A percentile compares a stretch with the other conserved stretches of the same genome.
Conservation (phyloP, 495 filamentous ascomycete species). For the Penicillium psychrofluorescens region DNA sequence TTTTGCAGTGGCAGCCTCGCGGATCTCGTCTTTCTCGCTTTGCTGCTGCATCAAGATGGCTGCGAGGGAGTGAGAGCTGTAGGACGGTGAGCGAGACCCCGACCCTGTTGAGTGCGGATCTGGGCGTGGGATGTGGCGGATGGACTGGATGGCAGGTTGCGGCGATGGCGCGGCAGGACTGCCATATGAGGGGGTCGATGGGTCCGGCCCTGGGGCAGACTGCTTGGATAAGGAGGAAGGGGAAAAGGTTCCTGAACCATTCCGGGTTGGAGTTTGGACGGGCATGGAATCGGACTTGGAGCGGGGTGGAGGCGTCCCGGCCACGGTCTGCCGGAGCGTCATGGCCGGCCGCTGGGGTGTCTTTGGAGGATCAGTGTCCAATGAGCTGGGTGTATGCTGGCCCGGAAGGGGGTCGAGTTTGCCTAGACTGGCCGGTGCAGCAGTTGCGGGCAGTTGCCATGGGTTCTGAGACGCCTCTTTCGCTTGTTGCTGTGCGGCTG, state of each 20-base stretch:
- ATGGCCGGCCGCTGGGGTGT: constrained; percentile 42
- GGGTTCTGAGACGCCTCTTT: constrained; percentile 51
- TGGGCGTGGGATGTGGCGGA: constrained; percentile 38
- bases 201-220: constrained; percentile 13
- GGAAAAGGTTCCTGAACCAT: constrained; percentile 16
- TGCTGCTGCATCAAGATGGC: constrained; percentile 85
- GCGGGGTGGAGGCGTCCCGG: constrained; percentile 37
- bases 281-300: constrained; percentile 22
- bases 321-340: constrained; percentile 57
- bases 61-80: constrained; percentile 64
- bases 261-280: constrained; percentile 18
- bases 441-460: constrained; percentile 55
- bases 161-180: constrained; percentile 16
- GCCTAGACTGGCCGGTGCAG: constrained; percentile 6
- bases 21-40: constrained; percentile 73
- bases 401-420: constrained; percentile 15
- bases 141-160: constrained; percentile 37
- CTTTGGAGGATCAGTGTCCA: constrained; percentile 15
- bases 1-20: constrained; percentile 73
- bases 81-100: constrained; percentile 37
- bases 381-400: constrained; percentile 11
- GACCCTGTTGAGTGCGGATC: constrained; percentile 31
- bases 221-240: constrained; percentile 13
- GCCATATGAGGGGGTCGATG: constrained; percentile 11
- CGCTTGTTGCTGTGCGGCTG: constrained; percentile 38